These are phyloP conservation scores for Rhododendron henanense DNA, from an alignment of 148 eudicot species.

Conservation along the genomic window DNA sequence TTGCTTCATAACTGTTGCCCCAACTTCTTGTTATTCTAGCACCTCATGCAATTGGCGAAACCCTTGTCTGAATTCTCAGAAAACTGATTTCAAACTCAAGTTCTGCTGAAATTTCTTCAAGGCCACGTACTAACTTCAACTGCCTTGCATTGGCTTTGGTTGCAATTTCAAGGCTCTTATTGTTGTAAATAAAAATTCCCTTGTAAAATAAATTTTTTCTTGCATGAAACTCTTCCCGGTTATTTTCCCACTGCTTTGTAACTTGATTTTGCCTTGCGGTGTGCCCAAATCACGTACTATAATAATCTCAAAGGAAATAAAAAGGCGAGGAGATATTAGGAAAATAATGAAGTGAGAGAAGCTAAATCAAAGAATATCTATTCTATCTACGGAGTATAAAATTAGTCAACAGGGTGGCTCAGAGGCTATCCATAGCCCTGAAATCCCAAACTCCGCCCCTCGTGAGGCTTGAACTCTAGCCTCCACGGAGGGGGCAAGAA, in stretches of 20 bases:
- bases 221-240: background rate
- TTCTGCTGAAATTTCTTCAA: background rate
- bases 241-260: background rate
- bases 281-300: background rate
- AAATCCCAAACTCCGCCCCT: no score
- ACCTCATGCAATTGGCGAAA: background rate
- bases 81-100: background rate
- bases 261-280: background rate
- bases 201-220: background rate
- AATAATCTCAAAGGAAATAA: background rate
- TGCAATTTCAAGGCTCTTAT: background rate
- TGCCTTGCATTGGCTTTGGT: background rate
- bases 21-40: background rate
- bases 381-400: no score
- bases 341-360: background rate
- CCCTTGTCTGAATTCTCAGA: background rate
- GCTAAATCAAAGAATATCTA: no score
- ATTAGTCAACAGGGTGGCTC: no score
- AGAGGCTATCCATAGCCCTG: no score
- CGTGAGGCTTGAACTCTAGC: no score
- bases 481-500: no score
- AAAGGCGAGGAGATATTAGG: background rate
- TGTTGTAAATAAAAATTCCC: background rate
- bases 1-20: background rate
- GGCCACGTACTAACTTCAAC: background rate